Percentiles rank a stretch among this genome's conserved stretches.
phyloP scores from a whole-genome alignment of 768 basidiomycete species.

The Mrakia frigida region DNA sequence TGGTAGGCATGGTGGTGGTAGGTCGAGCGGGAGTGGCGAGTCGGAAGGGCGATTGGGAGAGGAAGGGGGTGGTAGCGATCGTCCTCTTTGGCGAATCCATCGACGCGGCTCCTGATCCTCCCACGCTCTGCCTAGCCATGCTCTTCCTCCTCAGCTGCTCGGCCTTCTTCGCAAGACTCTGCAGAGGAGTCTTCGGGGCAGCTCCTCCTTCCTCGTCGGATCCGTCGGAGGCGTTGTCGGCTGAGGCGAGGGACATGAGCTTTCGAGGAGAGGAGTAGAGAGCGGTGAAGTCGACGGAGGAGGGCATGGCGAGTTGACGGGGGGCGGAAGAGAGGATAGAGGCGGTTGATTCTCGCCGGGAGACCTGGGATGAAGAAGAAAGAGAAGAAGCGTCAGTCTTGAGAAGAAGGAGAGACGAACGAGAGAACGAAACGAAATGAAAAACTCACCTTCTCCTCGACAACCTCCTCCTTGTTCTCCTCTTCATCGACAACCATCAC shows the following conservation, averaged over 20 bases:
- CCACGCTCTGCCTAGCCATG: constrained; percentile 17
- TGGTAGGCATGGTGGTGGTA: neutral
- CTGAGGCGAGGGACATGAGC: neutral
- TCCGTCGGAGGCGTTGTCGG: neutral
- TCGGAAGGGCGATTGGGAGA: neutral
- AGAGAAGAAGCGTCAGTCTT: neutral
- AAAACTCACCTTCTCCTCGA: neutral
- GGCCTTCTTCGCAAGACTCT: constrained; percentile 25
- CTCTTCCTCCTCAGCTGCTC: constrained; percentile 25
- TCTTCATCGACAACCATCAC: neutral
- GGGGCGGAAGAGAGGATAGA: constrained; percentile 26
- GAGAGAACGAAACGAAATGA: neutral
- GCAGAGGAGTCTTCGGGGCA: constrained; percentile 8
- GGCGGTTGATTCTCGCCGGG: constrained; percentile 17
- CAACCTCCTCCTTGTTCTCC: neutral
- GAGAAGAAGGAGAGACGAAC: too few species aligned
- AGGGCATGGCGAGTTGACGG: constrained; percentile 19
- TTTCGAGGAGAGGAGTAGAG: constrained; percentile 29
- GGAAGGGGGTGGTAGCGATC: neutral
- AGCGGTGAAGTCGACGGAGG: constrained; percentile 16
- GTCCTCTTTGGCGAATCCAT: neutral
- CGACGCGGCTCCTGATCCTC: neutral
- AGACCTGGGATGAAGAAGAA: neutral
- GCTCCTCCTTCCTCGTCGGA: neutral
- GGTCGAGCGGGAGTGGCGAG: neutral